Base-by-base conservation (phyloP, 352 stramenopile species). In the Phytopythium ostracodes region DNA sequence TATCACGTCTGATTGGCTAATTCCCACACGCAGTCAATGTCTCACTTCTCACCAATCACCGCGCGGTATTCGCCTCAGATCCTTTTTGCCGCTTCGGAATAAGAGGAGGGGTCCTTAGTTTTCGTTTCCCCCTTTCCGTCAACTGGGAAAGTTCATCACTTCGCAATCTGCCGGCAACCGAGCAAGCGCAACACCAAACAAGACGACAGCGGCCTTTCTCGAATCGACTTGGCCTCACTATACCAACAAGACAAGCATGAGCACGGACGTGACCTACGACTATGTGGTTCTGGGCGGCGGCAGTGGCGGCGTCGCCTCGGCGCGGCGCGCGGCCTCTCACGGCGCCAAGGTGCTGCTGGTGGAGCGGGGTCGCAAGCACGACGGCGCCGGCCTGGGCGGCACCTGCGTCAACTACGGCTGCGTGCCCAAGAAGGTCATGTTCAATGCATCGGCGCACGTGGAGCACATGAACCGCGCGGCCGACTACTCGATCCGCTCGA, bases 341-440 rank as follows among this genome's bases (percentile, higher is more conserved):
- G 96, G 96, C 58, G 95, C 95, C 58, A 98, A 98, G 69, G 96
- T 99, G 20, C 92, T 96, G 11, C 71, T 99, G 15, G 79, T 99
- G 31, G 97, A 99, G 73, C 84, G 82, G 57, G 74, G 79, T 44
- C 79, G 77, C 56, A 60, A 77, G 60, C 65, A 72, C 49, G 76
- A 91, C 64, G 88, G 76, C 60, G 76, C 76, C 60, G 78, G 87
- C 11, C 73, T 91, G 64, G 97, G 95, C 59, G 97, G 97, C 64
- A 99, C 97, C 18, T 99, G 97, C 72, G 97, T 99, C 51, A 99
- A 99, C 76, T 97, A 98, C 33, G 96, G 97, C 62, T 99, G 97
- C 83, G 96, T 99, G 55, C 97, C 97, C 20, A 99, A 99, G 81
- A 99, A 99, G 77, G 81, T 99, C 56, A 99, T 99, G 96, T 99